phyloP scores from a whole-genome alignment of 1,284 basidiomycete species.

The Microbotryomycetes sp. region DNA sequence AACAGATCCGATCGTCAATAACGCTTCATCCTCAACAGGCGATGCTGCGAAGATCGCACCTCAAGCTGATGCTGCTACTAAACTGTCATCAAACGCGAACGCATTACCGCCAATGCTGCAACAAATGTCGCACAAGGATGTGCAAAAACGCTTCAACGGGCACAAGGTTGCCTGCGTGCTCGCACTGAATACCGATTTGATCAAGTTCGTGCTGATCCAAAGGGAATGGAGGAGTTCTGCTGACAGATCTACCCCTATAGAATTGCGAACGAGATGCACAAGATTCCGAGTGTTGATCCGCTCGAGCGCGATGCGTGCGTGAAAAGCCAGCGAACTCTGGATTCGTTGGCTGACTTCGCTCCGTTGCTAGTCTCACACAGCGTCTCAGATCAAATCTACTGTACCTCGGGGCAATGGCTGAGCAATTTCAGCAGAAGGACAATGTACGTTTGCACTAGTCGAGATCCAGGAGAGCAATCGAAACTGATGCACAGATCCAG shows the following conservation, averaged over 20 bases:
- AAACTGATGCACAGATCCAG: slow-evolving; percentile 3
- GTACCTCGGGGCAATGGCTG: slow-evolving; percentile 20
- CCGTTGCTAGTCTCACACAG: slow-evolving; percentile 12
- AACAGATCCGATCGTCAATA: not conserved
- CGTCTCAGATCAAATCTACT: slow-evolving; percentile 23
- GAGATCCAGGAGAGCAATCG: not conserved
- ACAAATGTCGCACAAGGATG: slow-evolving; percentile 19
- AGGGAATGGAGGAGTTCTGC: not conserved
- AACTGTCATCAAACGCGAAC: not conserved
- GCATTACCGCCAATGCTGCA: slow-evolving; percentile 10
- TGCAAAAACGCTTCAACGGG: slow-evolving; percentile 22
- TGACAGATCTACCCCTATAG: not conserved
- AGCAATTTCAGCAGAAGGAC: slow-evolving; percentile 2
- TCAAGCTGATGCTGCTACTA: not conserved
- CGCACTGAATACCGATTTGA: slow-evolving; percentile 20
- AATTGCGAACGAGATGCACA: slow-evolving; percentile 18
- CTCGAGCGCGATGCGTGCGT: slow-evolving; percentile 14
- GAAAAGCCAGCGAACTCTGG: too few species aligned
- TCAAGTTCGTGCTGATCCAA: slow-evolving; percentile 11
- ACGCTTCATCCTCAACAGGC: too few species aligned
- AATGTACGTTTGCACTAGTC: not conserved
- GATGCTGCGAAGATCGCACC: not conserved
- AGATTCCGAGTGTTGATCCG: slow-evolving; percentile 6
- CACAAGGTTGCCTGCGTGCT: slow-evolving; percentile 22
- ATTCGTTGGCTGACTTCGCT: too few species aligned